phyloP scores from a whole-genome alignment of 179 eudicot genomes.

The Corrigiola litoralis region DNA sequence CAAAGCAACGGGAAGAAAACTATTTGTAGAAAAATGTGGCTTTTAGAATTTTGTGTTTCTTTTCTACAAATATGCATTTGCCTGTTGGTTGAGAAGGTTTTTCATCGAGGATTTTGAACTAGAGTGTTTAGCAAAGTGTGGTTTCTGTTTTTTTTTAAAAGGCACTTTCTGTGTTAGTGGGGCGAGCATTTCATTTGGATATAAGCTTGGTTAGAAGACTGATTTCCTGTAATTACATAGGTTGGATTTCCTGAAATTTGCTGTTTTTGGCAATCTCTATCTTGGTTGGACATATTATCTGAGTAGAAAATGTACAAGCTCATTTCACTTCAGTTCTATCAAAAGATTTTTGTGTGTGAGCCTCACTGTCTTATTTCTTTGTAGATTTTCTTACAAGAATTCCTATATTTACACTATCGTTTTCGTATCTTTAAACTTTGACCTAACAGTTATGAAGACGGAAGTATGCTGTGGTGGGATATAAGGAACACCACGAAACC shows the following conservation, averaged over 20 bases:
- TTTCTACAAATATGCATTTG: no score
- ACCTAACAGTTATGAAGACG: slow-evolving; percentile 70
- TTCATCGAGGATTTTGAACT: background rate
- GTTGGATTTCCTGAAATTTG: background rate
- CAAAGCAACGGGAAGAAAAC: no score
- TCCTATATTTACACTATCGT: background rate
- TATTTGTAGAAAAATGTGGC: no score
- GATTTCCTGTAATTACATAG: background rate
- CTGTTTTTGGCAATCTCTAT: background rate
- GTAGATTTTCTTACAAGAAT: background rate
- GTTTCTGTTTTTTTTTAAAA: background rate
- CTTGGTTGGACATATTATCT: background rate
- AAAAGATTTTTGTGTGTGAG: background rate
- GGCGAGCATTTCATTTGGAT: background rate
- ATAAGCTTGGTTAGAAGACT: background rate
- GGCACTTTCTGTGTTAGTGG: background rate
- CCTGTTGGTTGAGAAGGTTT: background rate
- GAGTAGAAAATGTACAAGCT: background rate
- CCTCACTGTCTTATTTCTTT: background rate
- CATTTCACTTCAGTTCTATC: background rate
- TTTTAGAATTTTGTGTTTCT: no score
- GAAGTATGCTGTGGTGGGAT: slow-evolving; percentile 88
- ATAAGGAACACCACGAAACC: slow-evolving; percentile 63
- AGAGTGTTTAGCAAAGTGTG: background rate
- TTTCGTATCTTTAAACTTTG: slow-evolving; percentile 7